phyloP scores from a whole-genome alignment of 805 yeast species.

The Saccharomycopsis microspora region DNA sequence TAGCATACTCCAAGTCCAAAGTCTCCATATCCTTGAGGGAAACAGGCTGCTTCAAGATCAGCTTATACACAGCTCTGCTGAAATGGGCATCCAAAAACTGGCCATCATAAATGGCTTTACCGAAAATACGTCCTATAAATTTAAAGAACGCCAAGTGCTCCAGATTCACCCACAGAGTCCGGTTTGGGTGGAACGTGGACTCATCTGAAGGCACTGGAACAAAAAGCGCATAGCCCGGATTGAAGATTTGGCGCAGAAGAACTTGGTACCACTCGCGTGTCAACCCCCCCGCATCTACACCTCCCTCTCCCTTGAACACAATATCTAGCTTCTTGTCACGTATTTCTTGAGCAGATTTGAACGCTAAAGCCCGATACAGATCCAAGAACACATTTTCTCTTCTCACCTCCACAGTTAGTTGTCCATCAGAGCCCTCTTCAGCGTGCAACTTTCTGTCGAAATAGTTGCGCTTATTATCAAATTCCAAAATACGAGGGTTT shows the following conservation, averaged over 20 bases:
- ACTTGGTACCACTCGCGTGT: conserved; percentile 98
- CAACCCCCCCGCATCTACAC: conserved; percentile 97
- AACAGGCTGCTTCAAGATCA: conserved; percentile 67
- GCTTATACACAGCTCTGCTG: conserved; percentile 88
- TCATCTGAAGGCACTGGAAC: conserved; percentile 85
- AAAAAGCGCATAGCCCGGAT: conserved; percentile 88
- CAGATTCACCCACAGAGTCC: conserved; percentile 86
- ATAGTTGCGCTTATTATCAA: conserved; percentile 84
- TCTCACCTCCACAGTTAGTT: conserved; percentile 57
- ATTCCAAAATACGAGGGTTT: conserved; percentile 83
- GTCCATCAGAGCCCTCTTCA: conserved; percentile 27
- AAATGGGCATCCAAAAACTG: conserved; percentile 88
- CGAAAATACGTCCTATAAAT: conserved; percentile 88
- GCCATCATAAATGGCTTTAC: conserved; percentile 84
- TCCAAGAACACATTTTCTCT: conserved; percentile 90
- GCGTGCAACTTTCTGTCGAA: conserved; percentile 66
- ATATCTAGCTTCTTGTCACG: conserved; percentile 64
- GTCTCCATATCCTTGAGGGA: conserved; percentile 93
- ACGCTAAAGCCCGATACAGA: conserved; percentile 73
- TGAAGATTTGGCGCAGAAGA: conserved; percentile 86
- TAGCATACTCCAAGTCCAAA: conserved; percentile 93
- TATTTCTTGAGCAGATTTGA: conserved; percentile 65
- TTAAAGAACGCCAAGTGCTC: conserved; percentile 89
- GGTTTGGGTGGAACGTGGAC: conserved; percentile 90
- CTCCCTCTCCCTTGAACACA: conserved; percentile 85